Base-by-base conservation (phyloP, 208 protist genomes). In the Trypanosoma platydactyli region DNA sequence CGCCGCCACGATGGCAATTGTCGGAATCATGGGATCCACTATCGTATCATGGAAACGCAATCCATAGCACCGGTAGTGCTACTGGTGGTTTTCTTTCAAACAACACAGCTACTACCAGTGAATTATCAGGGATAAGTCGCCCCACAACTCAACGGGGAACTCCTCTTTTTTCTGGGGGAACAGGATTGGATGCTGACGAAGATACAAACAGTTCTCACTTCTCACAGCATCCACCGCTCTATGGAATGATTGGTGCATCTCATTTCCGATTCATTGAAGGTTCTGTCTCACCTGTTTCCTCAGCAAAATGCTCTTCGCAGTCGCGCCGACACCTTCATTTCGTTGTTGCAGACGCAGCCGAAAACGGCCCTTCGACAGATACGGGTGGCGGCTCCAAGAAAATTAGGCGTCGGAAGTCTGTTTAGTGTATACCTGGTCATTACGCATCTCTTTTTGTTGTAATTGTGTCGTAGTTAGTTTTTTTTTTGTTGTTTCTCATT, bases 381-480 rank as follows among this genome's bases (percentile, higher is more conserved):
- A 33, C 42, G 29, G 49, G 12, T 15, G 25, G n/a, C 11, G n/a
- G 30, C 24, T 15, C 50, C 2, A 64, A 65, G 33, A 72, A 60
- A 16, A 27, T 40, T 42, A 64, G 58, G 20, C 67, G 67, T 45
- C 42, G 67, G 35, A 72, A 65, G 3, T 72, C 67, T 7, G 22
- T 72, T 11, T 72, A 29, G 52, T 41, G 18, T 49, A 13, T 41
- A 40, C 48, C 0, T 68, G 38, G 24, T 29, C 22, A 56, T 59
- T 20, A 50, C 64, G 59, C 29, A 38, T 66, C 46, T 42, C 25
- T 57, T 66, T 71, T 61, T 70, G 22, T 60, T 64, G 20, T 50
- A 51, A 50, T 35, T 20, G n/a, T 59, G 16, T 41, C 9, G 16
- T 68, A 53, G 6, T 51, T 51, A 40, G n/a, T 76, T 18, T 68